Evolutionary conservation across 1,139 yeast species (phyloP), one percentile per base, ranked within the genome.

Genomic region (Scheffersomyces titani): DNA sequence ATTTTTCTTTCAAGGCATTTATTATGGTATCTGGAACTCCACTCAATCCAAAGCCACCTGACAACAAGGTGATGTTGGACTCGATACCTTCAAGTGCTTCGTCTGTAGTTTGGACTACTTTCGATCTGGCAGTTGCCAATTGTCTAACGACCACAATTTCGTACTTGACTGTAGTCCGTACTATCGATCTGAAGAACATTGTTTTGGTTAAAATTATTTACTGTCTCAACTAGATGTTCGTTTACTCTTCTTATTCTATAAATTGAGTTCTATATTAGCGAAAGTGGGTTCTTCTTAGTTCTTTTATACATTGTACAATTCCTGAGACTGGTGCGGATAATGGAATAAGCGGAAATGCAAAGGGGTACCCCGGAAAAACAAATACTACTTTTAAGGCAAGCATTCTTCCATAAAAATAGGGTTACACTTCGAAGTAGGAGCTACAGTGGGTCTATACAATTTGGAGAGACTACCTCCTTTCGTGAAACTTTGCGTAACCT

Each of bases 21-120:
- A 81, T 75, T 46, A 80, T 66, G 3, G 82, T 78, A 52, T 80
- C 82, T 5, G 84, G 82, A 7, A 80, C 74, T 6, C 85, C 85
- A 54, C 78, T 76, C 20, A 80, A 69, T 0, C 85, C 85, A 63
- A 81, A 81, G 3, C 85, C 85, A 21, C 85, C 85, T 19, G 80
- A 74, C 19, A 81, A 60, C 19, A 72, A 58, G 1, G 80, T 74
- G 54, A 71, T 69, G 48, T 74, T 70, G 5, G 81, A 64, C 48
- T 63, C 57, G 44, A 80, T 62, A 6, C 70, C 76, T 20, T 59
- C 62, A 21, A 75, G 58, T 6, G 78, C 78, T 49, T 72, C 77
- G 40, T 71, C 73, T 1, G 65, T 59, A 46, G 65, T 58, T n/a
- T 54, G 11, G 40, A 66, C 69, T 19, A 69, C 71, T 55, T 69